Evolutionary conservation across 2,329 filamentous ascomycete species (phyloP).

Genomic region (Aspergillus candidus): DNA sequence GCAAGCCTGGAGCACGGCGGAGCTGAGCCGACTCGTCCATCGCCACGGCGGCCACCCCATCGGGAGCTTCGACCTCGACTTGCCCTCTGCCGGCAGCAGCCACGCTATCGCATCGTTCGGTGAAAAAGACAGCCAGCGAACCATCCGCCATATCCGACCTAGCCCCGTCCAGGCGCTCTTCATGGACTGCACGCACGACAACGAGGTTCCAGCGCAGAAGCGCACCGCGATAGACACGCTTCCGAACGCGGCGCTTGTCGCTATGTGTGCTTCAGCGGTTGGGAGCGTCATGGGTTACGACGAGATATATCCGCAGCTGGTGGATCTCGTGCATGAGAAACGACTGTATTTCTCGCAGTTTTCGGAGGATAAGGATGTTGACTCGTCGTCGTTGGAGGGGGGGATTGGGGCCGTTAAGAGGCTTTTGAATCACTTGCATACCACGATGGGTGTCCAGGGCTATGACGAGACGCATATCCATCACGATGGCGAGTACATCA

Average conservation of each 20-base stretch:
- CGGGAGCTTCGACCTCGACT: constrained; percentile 93
- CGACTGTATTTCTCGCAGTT: constrained; percentile 74
- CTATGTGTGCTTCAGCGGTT: constrained; percentile 90
- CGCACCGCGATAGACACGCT: constrained; percentile 89
- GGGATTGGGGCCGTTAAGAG: constrained; percentile 91
- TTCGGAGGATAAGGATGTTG: constrained; percentile 49
- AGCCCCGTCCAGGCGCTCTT: constrained; percentile 88
- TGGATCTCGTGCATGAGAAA: constrained; percentile 90
- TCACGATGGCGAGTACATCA: constrained; percentile 93
- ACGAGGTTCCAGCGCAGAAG: constrained; percentile 92
- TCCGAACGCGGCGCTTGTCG: constrained; percentile 86
- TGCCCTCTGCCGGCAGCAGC: constrained; percentile 61
- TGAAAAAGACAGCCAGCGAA: constrained; percentile 44
- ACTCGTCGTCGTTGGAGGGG: constrained; percentile 62
- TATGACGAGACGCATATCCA: constrained; percentile 96
- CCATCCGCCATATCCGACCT: constrained; percentile 76
- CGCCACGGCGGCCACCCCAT: constrained; percentile 90
- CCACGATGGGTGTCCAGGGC: constrained; percentile 87
- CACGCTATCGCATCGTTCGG: constrained; percentile 31
- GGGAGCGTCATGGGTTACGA: constrained; percentile 98
- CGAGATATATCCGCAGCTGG: constrained; percentile 84
- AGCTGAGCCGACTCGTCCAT: constrained; percentile 88
- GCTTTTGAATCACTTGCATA: constrained; percentile 89
- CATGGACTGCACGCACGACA: constrained; percentile 99
- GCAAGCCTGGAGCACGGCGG: constrained; percentile 94